Evolutionary conservation across 2,329 filamentous ascomycete genomes (phyloP).

Genomic region (Rhexocercosporidium sp.): DNA sequence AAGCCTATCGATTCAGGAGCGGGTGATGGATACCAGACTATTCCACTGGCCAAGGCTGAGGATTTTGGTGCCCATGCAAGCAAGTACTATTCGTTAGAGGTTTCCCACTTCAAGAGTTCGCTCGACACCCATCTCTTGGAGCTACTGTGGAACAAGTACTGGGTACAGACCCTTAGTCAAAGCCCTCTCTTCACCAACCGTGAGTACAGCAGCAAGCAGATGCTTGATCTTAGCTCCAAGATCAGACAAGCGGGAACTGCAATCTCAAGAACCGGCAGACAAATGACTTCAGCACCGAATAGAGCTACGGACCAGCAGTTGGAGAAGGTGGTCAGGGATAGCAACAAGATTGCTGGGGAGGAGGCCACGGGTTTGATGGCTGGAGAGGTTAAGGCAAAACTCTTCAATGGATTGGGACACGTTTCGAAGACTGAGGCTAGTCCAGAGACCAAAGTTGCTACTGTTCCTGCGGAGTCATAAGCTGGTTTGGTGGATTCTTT

Average conservation of each 20-base stretch:
- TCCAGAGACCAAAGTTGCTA: constrained; percentile 8
- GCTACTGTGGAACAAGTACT: constrained; percentile 98
- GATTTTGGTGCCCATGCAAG: constrained; percentile 94
- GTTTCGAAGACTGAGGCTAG: constrained; percentile 13
- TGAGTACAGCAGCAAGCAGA: constrained; percentile 91
- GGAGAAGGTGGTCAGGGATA: constrained; percentile 58
- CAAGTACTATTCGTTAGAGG: constrained; percentile 89
- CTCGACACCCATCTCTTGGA: constrained; percentile 88
- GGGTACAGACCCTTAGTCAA: constrained; percentile 94
- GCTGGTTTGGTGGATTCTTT: background rate
- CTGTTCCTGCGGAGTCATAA: constrained; percentile 15
- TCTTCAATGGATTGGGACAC: constrained; percentile 48
- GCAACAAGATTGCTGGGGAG: constrained; percentile 61
- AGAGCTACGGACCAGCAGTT: constrained; percentile 53
- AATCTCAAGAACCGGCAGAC: constrained; percentile 45
- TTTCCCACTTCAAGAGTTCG: constrained; percentile 93
- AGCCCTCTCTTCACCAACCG: constrained; percentile 90
- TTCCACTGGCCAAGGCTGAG: constrained; percentile 90
- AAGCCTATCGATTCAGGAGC: constrained; percentile 55
- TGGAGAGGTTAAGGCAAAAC: constrained; percentile 54
- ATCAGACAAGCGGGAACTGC: constrained; percentile 66
- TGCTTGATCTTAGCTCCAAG: constrained; percentile 85
- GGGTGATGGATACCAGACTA: constrained; percentile 71
- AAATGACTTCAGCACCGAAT: constrained; percentile 21
- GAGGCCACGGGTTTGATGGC: constrained; percentile 50